Base-by-base conservation (phyloP, 345 rosid species). In the Orychophragmus violaceus region DNA sequence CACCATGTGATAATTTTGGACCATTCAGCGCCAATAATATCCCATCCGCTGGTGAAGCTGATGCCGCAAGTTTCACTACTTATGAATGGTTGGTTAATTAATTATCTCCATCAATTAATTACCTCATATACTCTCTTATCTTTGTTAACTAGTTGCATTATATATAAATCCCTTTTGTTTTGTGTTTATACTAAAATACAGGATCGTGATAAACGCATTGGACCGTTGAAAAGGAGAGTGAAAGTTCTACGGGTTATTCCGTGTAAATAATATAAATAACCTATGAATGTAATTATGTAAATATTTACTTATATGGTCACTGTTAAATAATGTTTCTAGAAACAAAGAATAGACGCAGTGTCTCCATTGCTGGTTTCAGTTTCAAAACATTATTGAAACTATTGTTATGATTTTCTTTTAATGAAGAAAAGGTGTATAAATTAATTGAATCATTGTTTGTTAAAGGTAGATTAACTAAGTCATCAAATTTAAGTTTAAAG, bases 121-220 rank as follows among this genome's bases (percentile, higher is more conserved):
- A 11, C 35, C 13, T 45, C n/a, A 37, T 52, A 2, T 16, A 7
- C 7, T 33, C 5, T 5, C 33, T 24, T 6, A 51, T 24, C 0
- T 28, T 21, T 35, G 4, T 68, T n/a, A n/a, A n/a, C n/a, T n/a
- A n/a, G 9, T 11, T 8, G 13, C 50, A 45, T 18, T 19, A 6
- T 32, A 24, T 5, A 32, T 22, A 22, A 9, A 33, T 10, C 5
- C 4, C 2, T 18, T 13, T 41, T 27, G 22, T 5, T 29, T 22
- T 37, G 4, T 50, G 19, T 25, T 51, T 53, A 53, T 33, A 29
- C 5, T 66, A 4, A 44, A 23, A 12, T 75, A 75, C 83, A 91
- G 96, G 96, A 79, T 91, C 35, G 63, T 88, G 76, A 68, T 81
- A 5, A 85, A 82, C 67, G 90, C 85, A 53, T 82, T 85, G 90